phyloP scores from a whole-genome alignment of 768 basidiomycete species.

The Coprinopsis cinerea region DNA sequence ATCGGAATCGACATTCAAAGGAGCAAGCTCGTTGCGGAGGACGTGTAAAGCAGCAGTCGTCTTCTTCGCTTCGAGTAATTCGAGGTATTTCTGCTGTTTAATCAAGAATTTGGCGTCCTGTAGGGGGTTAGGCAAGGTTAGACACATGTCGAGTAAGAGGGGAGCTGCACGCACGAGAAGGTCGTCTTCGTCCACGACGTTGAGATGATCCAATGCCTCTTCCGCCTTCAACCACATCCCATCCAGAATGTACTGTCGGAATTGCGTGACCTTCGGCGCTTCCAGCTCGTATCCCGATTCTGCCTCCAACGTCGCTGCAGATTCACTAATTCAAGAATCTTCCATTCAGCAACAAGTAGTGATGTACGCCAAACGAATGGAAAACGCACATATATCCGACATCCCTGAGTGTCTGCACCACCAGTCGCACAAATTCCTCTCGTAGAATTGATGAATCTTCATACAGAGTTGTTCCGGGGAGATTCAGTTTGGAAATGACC shows the following conservation, averaged over 20 bases:
- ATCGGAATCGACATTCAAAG: conserved; percentile 72
- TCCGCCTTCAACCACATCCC: conserved; percentile 82
- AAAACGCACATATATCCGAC: conserved; percentile 67
- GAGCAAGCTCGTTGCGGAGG: conserved; percentile 83
- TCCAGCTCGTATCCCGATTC: conserved; percentile 92
- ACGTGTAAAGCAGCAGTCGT: conserved; percentile 80
- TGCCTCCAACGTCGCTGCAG: conserved; percentile 81
- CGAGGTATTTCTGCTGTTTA: conserved; percentile 93
- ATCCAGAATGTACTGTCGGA: conserved; percentile 72
- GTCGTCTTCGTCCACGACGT: conserved; percentile 60
- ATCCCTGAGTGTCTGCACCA: conserved; percentile 85
- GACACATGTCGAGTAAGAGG: conserved; percentile 1
- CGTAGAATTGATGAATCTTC: conserved; percentile 75
- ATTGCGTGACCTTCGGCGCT: conserved; percentile 66
- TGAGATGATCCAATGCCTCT: conserved; percentile 57
- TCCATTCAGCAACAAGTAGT: too few species aligned
- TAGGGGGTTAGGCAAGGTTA: conserved; percentile 13
- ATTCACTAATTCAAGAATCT: conserved; percentile 49
- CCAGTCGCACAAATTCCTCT: conserved; percentile 86
- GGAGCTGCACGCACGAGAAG: conserved; percentile 4
- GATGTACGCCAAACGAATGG: background rate
- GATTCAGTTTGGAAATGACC: conserved; percentile 53
- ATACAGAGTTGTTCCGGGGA: conserved; percentile 72
- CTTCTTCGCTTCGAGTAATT: conserved; percentile 77
- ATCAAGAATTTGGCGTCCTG: conserved; percentile 85